Base-by-base conservation (phyloP, 306 rosid species). In the Casuarina equisetifolia region DNA sequence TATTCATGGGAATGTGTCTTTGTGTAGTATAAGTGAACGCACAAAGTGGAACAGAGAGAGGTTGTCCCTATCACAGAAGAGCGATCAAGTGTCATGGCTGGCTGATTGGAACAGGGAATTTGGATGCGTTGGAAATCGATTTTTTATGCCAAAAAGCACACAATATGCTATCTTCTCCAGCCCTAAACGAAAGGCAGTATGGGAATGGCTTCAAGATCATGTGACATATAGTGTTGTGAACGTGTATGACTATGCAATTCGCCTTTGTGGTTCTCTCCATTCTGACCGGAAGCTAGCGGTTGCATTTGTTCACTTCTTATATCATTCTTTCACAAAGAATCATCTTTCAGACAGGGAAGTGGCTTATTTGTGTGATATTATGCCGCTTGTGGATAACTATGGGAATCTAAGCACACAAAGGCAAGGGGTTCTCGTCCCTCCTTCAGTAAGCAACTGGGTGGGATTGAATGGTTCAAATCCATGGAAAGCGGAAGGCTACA, bases 371-470 rank as follows among this genome's bases (percentile, higher is more conserved):
- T 82, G 90, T 19, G 3, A 42, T 3, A 10, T 6, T 6, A 78
- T 90, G 91, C 97, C 98, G 0, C 86, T 93, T 8, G 83, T 91
- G 45, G 90, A 88, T 86, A 87, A 64, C 39, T 82, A 86, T 20
- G 93, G 96, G 2, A 0, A 35, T 36, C 80, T 87, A 15, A 39
- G 3, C 4, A 43, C n/a, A 20, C 0, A 32, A 38, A 53, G 85
- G 51, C 11, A 3, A 0, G 84, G 84, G 71, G 86, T 91, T 73
- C 84, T 90, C 55, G 84, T 91, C 38, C 98, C 97, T 3, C 91
- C 96, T 54, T 83, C 82, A 4, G 85, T 69, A 63, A 91, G 98
- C 85, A 90, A 86, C 59, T 93, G 98, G 97, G 86, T 87, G 4
- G 79, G 52, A 35, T 79, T 91, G 85, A 73, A 86, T 54, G 88